phyloP scores from a whole-genome alignment of 257 asterid species.

The Solanum neorickii region DNA sequence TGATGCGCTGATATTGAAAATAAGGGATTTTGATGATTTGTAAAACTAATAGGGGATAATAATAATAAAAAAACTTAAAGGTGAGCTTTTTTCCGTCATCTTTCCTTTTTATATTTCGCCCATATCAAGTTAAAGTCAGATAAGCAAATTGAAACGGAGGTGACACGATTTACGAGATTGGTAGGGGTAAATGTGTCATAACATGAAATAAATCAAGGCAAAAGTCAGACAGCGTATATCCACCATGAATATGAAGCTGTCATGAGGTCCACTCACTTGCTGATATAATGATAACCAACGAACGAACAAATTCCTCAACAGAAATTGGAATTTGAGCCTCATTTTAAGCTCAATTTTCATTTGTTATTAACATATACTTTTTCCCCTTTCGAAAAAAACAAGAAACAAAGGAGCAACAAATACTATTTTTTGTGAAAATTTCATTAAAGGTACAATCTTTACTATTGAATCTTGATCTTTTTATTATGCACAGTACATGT shows the following conservation, averaged over 20 bases:
- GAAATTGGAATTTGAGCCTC: slow-evolving; percentile 3
- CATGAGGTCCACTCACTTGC: slow-evolving; percentile 7
- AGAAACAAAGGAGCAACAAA: background rate
- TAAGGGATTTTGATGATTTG: too few species aligned
- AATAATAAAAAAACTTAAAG: too few species aligned
- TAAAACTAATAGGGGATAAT: too few species aligned
- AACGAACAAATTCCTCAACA: background rate
- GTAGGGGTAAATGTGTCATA: background rate
- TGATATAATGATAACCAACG: slow-evolving; percentile 9
- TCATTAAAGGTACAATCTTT: slow-evolving; percentile 1
- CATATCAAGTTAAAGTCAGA: too few species aligned
- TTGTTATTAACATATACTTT: background rate
- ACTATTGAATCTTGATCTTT: background rate
- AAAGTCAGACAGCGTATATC: background rate
- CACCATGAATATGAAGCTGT: slow-evolving; percentile 1
- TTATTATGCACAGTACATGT: background rate
- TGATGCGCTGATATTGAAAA: too few species aligned
- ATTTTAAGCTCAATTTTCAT: slow-evolving; percentile 2
- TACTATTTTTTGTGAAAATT: background rate
- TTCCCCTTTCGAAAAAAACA: background rate
- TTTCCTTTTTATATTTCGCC: too few species aligned
- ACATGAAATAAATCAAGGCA: background rate
- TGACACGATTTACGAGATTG: background rate
- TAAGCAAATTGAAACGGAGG: background rate
- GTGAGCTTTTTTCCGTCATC: too few species aligned